Conservation (phyloP, 768 basidiomycete species). For the Termitomyces bulborhizus region DNA sequence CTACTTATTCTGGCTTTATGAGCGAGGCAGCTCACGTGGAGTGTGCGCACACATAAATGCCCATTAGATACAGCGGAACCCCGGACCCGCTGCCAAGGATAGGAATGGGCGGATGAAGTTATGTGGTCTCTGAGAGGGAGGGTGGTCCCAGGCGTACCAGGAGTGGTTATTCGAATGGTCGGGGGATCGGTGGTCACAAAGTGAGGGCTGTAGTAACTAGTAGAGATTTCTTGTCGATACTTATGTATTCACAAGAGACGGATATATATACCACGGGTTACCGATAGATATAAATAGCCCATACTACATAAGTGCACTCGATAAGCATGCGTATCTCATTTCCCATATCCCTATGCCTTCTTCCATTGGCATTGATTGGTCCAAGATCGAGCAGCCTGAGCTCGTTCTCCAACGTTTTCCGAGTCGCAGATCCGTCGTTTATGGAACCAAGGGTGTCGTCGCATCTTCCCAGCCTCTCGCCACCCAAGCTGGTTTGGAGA, state of each 20-base stretch:
- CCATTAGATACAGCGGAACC: background rate
- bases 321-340: background rate
- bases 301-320: background rate
- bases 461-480: slow-evolving; percentile 90
- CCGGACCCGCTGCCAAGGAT: background rate
- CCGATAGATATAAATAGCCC: background rate
- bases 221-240: background rate
- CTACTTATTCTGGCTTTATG: background rate
- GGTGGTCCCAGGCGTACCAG: background rate
- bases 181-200: background rate
- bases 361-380: slow-evolving; percentile 38
- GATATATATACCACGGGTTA: background rate
- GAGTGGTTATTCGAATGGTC: background rate
- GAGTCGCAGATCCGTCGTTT: slow-evolving; percentile 82
- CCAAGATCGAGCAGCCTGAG: slow-evolving; percentile 63
- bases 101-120: background rate
- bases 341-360: slow-evolving; percentile 22
- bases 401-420: slow-evolving; percentile 64
- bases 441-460: slow-evolving; percentile 83
- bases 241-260: background rate
- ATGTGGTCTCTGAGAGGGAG: background rate
- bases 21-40: background rate
- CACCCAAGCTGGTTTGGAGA: slow-evolving; percentile 86
- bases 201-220: background rate
- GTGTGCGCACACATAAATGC: background rate